Evolutionary conservation across 106 monocot genomes (phyloP).

Genomic region (Allium cepa): DNA sequence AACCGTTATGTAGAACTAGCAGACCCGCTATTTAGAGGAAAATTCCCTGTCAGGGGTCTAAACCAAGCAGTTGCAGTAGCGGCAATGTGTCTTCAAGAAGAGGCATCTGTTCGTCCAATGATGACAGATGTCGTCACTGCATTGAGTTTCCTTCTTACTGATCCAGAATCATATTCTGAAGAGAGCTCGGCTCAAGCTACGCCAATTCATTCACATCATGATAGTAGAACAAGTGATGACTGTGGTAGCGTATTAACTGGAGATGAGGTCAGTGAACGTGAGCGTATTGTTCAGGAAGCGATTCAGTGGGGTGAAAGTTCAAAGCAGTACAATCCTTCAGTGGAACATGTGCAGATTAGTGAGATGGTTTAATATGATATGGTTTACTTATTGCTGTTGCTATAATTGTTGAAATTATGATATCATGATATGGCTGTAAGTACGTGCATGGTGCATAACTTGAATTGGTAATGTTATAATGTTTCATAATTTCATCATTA

Average conservation of each 20-base stretch:
- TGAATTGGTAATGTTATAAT: too few relatives aligned
- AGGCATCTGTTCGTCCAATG: slow-evolving; percentile 47
- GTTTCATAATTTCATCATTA: too few relatives aligned
- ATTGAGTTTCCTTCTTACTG: slow-evolving; percentile 29
- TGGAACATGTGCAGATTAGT: too few relatives aligned
- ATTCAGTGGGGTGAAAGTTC: slow-evolving; percentile 1
- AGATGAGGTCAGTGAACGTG: background rate
- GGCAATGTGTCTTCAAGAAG: slow-evolving; percentile 76
- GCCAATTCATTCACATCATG: background rate
- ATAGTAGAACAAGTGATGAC: background rate
- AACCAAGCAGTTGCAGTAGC: slow-evolving; percentile 74
- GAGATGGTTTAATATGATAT: too few relatives aligned
- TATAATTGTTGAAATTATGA: too few relatives aligned
- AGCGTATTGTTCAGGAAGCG: background rate
- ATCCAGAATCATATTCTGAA: background rate
- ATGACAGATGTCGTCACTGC: slow-evolving; percentile 61
- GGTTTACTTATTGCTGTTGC: too few relatives aligned
- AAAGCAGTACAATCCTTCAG: background rate
- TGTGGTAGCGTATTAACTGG: background rate
- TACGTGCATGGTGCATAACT: too few relatives aligned
- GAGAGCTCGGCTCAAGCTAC: background rate
- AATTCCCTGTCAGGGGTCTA: slow-evolving; percentile 29
- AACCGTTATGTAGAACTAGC: slow-evolving; percentile 45
- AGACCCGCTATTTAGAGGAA: slow-evolving; percentile 37
- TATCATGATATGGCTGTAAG: too few relatives aligned